Conservation (phyloP, 345 rosid genomes). For the Atalantia buxifolia region DNA sequence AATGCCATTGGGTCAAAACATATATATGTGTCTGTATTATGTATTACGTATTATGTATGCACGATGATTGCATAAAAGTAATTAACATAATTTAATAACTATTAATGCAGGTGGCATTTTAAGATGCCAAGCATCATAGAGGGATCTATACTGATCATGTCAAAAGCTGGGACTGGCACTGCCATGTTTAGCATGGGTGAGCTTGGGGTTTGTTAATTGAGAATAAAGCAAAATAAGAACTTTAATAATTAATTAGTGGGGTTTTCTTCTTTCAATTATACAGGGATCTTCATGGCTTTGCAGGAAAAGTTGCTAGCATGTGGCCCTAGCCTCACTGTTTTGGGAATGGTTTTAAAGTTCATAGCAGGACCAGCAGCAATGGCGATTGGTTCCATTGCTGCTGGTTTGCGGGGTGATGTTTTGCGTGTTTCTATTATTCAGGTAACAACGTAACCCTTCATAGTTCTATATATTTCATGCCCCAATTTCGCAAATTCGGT, state of each 20-base stretch:
- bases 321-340: slow-evolving; percentile 44
- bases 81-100: background rate
- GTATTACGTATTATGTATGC: too few species aligned
- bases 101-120: slow-evolving; percentile 57
- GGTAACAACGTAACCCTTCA: slow-evolving; percentile 24
- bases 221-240: too few species aligned
- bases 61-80: background rate
- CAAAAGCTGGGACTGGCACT: slow-evolving; percentile 91
- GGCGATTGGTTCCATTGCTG: slow-evolving; percentile 62
- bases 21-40: too few species aligned
- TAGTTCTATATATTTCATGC: too few species aligned
- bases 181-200: slow-evolving; percentile 91
- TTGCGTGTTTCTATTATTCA: slow-evolving; percentile 69
- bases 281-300: slow-evolving; percentile 86
- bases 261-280: background rate
- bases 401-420: slow-evolving; percentile 67
- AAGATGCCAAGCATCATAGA: slow-evolving; percentile 80
- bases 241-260: background rate
- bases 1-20: too few species aligned
- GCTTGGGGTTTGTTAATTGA: background rate
- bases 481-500: background rate
- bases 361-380: slow-evolving; percentile 72
- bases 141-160: slow-evolving; percentile 57
- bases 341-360: slow-evolving; percentile 63
- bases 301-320: slow-evolving; percentile 75